Base-by-base conservation (phyloP, 129 eudicot genomes). In the Arctium minus region DNA sequence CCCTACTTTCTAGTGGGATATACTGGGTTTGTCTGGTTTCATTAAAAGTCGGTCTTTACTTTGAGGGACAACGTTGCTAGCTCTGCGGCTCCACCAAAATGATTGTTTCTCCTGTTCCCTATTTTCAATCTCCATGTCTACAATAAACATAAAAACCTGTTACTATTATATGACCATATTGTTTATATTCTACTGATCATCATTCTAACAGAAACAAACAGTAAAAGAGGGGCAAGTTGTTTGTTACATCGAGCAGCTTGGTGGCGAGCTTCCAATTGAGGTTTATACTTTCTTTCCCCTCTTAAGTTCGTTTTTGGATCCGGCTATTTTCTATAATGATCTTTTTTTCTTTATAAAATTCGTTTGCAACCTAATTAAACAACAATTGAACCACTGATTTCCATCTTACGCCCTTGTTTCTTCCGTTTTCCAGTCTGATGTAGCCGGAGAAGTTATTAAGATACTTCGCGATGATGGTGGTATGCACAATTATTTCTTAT, bases 241-340 rank as follows among this genome's bases (percentile, higher is more conserved):
- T 82, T 95, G 97, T 92, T 95, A 77, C 88, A 93, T 95, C 33
- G 94, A 95, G 62, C 98, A 95, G 86, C 94, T 95, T 84, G 97
- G 97, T 74, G 90, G 97, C 0, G 87, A 91, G 81, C 67, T 91
- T 72, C 94, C 97, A 0, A 82, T 92, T 73, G 90, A 92, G 98
- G 98, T 95, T 80, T 78, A 85, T 75, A 75, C 79, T 42, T 44
- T 64, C 68, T 62, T 35, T 40, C 84, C 70, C 48, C 33, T 30
- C 3, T 73, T 79, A 53, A 50, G 79, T 67, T 78, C 73, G 35
- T 73, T 39, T 70, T 0, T 9, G 31, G 73, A 33, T 74, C 10
- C 2, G 33, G n/a, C 30, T 13, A 22, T 17, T 72, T 67, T 8
- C 50, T n/a, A 48, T 5, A 53, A 70, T 71, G 18, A 44, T 50